Evolutionary conservation across 179 eudicot genomes (phyloP).

Genomic region (Patellifolia procumbens): DNA sequence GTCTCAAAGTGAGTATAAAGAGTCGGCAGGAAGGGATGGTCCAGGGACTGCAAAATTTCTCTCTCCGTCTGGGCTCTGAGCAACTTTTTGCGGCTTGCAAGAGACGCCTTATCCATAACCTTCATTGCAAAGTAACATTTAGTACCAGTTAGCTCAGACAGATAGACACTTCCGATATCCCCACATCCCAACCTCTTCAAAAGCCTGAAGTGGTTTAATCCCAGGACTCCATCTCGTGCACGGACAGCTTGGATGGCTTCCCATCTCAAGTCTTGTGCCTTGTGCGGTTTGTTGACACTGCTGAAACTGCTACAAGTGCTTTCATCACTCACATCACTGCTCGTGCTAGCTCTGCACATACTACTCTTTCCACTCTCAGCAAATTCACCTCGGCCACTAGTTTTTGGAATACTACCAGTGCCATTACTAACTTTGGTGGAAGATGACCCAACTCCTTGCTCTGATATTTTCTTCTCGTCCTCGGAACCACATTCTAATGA

Average conservation of each 20-base stretch:
- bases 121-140: constrained; percentile 90
- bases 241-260: constrained; percentile 87
- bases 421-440: constrained; percentile 52
- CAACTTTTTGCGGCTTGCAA: constrained; percentile 88
- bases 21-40: constrained; percentile 87
- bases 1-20: constrained; percentile 85
- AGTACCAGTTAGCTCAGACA: constrained; percentile 79
- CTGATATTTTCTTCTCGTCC: constrained; percentile 35
- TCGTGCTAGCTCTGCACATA: constrained; percentile 71
- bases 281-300: constrained; percentile 80
- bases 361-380: constrained; percentile 78
- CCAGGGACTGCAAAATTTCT: constrained; percentile 82
- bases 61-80: constrained; percentile 89
- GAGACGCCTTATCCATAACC: constrained; percentile 88
- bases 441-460: constrained; percentile 28
- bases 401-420: constrained; percentile 64
- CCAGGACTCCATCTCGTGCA: constrained; percentile 65
- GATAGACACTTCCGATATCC: constrained; percentile 89
- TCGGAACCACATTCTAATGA: constrained; percentile 32
- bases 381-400: constrained; percentile 55
- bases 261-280: constrained; percentile 82
- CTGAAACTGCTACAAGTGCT: constrained; percentile 86
- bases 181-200: constrained; percentile 91
- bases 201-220: constrained; percentile 78
- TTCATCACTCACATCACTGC: constrained; percentile 86